Conservation (phyloP, 2,329 filamentous ascomycete species). For the Paecilomyces niveus region DNA sequence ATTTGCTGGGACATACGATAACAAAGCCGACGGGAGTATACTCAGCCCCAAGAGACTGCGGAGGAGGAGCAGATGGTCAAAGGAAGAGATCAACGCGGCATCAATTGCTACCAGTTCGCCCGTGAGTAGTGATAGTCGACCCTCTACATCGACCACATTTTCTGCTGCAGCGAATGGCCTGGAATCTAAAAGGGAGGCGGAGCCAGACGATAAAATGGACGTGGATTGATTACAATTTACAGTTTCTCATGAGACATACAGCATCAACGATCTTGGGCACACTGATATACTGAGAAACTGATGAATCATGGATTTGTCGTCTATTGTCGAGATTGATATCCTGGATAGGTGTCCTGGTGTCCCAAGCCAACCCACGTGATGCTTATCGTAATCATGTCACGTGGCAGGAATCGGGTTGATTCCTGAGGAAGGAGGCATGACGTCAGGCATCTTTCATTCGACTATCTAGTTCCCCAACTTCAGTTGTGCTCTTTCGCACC, state of each 20-base stretch:
- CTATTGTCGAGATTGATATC: neutral
- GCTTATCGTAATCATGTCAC: neutral
- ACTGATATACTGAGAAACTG: neutral
- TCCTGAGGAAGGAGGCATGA: constrained; percentile 15
- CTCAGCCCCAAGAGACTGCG: constrained; percentile 20
- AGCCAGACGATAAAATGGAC: constrained; percentile 26
- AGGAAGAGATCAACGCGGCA: constrained; percentile 7
- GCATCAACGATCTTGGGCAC: neutral
- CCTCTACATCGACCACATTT: constrained; percentile 12
- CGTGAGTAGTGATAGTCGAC: constrained; percentile 11
- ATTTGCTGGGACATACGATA: constrained; percentile 7
- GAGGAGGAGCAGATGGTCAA: constrained; percentile 13
- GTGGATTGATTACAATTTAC: constrained; percentile 18
- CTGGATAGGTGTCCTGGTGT: neutral
- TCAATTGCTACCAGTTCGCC: constrained; percentile 6
- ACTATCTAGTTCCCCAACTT: neutral
- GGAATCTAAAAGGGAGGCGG: constrained; percentile 7
- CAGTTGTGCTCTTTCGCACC: neutral
- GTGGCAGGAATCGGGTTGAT: constrained; percentile 1
- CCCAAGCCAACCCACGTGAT: neutral
- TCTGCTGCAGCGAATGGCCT: constrained; percentile 14
- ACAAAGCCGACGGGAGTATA: constrained; percentile 5
- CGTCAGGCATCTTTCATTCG: constrained; percentile 23
- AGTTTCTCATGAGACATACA: neutral
- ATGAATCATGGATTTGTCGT: neutral